Evolutionary conservation across 1,139 yeast genomes (phyloP).

Genomic region (Suhomyces chickasaworum): DNA sequence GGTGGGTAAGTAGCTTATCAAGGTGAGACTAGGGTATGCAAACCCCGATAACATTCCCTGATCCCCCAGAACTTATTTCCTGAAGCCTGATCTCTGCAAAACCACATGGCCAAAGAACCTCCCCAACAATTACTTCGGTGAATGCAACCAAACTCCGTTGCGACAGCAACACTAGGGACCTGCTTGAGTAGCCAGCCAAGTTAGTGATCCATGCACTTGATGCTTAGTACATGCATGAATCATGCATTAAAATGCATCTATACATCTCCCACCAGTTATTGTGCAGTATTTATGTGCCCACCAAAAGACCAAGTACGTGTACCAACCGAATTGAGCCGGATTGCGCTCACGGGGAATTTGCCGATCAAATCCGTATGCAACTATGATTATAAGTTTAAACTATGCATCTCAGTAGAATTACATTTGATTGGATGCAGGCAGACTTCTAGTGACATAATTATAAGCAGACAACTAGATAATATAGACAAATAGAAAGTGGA

Average conservation of each 20-base stretch:
- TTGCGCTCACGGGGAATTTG: neutral
- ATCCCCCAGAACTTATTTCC: too few relatives aligned
- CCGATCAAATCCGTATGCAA: neutral
- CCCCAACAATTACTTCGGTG: neutral
- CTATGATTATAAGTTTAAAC: neutral
- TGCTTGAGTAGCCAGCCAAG: constrained; percentile 1
- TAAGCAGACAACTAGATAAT: neutral
- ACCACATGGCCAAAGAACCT: neutral
- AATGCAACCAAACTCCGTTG: neutral
- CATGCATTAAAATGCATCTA: neutral
- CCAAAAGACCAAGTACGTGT: too few relatives aligned
- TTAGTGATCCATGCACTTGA: neutral
- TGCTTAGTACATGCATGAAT: too few relatives aligned
- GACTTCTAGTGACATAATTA: neutral
- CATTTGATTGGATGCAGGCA: neutral
- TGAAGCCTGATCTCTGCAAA: too few relatives aligned
- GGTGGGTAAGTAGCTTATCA: too few relatives aligned
- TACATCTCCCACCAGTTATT: too few relatives aligned
- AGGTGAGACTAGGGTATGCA: too few relatives aligned
- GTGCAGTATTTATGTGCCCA: neutral
- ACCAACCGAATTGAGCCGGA: too few relatives aligned
- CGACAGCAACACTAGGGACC: neutral
- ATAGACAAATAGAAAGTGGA: neutral
- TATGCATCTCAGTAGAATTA: neutral
- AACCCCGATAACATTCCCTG: too few relatives aligned